Evolutionary conservation across 192 early-diverging fungal species (phyloP), one percentile per base, ranked within the genome.

Genomic region (Backusella psychrophila): DNA sequence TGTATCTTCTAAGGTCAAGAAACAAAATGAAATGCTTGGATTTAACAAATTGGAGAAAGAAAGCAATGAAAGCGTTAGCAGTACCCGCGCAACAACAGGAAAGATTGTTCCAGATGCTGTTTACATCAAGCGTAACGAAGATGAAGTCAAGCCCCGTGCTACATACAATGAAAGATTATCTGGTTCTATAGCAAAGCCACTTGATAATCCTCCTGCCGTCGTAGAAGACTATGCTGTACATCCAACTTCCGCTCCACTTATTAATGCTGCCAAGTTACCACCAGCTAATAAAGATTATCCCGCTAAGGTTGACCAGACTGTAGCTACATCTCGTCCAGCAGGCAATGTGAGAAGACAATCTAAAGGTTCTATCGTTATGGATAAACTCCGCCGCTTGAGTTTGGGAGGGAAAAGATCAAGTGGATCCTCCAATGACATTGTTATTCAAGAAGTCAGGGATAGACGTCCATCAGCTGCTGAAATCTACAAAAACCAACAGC

Each of bases 81-180:
- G 70, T 49, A 71, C 39, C 49, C 70, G 70, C 33, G 70, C 70
- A 17, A 71, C 70, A 31, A 44, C 39, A 29, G 42, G 44, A 29
- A 23, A 71, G 4, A 71, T 71, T 46, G 42, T 71, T 44, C 70
- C 70, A 31, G 70, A 71, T 49, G 23, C 23, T 3, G 26, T 29
- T 29, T 63, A 63, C 26, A 14, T 63, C 7, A 29, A 63, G 26
- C 56, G 56, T 29, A 63, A 2, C 9, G 56, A 63, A 5, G 56
- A 63, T 63, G 56, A 63, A 63, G 26, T 63, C 23, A 63, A 63
- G 23, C 56, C 56, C 12, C 56, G 56, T 63, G 21, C 56, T 63
- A 63, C 11, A 29, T 63, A 29, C n/a, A 29, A 12, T 31, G 56
- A 63, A 63, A 23, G 29, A 29, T 11, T 63, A 63, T 8, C 21